These are phyloP conservation scores for Spencermartinsiella europaea DNA, from an alignment of 805 yeast genomes.

Conservation along the genomic window DNA sequence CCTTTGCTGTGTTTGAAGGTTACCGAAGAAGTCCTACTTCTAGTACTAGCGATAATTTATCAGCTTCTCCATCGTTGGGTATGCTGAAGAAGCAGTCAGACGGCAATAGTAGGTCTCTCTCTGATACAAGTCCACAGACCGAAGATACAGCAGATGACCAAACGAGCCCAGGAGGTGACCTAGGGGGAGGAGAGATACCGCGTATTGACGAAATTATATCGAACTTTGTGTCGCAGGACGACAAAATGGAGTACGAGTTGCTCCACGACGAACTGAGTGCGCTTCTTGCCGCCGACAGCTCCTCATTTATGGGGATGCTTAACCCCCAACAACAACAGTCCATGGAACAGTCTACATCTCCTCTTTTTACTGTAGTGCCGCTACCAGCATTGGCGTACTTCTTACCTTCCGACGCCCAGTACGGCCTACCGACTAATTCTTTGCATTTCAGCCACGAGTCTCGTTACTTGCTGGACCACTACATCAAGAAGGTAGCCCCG, in stretches of 20 bases:
- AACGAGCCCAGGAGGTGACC: neutral
- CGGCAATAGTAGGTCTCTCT: neutral
- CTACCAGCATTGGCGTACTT: neutral
- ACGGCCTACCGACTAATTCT: slow-evolving; percentile 15
- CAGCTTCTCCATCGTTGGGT: neutral
- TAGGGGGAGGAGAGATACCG: too few species aligned
- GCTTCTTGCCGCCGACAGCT: slow-evolving; percentile 12
- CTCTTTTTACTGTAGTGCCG: slow-evolving; percentile 6
- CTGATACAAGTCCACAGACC: neutral
- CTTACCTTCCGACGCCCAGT: slow-evolving; percentile 4
- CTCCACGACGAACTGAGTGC: slow-evolving; percentile 18
- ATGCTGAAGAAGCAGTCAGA: neutral
- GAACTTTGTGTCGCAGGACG: neutral
- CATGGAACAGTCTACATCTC: slow-evolving; percentile 3
- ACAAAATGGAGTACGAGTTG: slow-evolving; percentile 13
- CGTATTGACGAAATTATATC: neutral
- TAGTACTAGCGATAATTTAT: slow-evolving; percentile 1
- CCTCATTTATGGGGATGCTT: neutral
- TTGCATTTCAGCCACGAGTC: slow-evolving; percentile 43
- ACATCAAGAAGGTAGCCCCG: slow-evolving; percentile 72
- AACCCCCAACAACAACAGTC: neutral
- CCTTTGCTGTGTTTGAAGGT: slow-evolving; percentile 77
- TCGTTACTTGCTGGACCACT: slow-evolving; percentile 65
- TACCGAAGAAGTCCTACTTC: slow-evolving; percentile 6
- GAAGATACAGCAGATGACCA: neutral